Conservation (phyloP, 352 stramenopile species). For the Aphanomyces cochlioides region DNA sequence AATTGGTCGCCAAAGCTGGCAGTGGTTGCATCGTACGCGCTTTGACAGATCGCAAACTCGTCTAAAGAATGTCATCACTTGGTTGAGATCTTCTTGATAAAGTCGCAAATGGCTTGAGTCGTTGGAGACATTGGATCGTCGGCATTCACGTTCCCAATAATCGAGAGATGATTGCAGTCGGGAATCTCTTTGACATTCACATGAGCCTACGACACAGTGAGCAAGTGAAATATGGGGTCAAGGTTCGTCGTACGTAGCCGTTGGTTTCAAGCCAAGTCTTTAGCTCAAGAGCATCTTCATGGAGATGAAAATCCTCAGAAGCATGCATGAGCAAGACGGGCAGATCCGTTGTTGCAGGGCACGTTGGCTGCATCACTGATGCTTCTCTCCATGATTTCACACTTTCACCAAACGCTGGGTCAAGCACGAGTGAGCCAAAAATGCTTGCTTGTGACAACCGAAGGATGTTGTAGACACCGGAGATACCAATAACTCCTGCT, state of each 20-base stretch:
- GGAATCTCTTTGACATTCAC: slow-evolving; percentile 48
- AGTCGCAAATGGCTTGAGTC: slow-evolving; percentile 41
- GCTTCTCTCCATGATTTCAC: slow-evolving; percentile 68
- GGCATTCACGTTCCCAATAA: slow-evolving; percentile 15
- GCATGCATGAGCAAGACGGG: slow-evolving; percentile 63
- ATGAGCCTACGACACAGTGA: slow-evolving; percentile 31
- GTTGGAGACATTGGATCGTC: neutral
- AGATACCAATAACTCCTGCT: slow-evolving; percentile 63
- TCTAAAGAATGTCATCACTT: slow-evolving; percentile 40
- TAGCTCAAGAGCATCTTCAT: slow-evolving; percentile 62
- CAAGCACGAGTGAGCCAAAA: slow-evolving; percentile 61
- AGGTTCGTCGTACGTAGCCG: slow-evolving; percentile 45
- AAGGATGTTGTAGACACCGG: slow-evolving; percentile 83
- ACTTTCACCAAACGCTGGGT: slow-evolving; percentile 63
- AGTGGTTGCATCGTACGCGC: slow-evolving; percentile 83
- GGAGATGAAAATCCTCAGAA: slow-evolving; percentile 78
- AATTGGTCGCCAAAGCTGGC: slow-evolving; percentile 79
- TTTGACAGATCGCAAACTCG: slow-evolving; percentile 84
- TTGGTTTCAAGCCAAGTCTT: slow-evolving; percentile 50
- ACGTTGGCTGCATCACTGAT: slow-evolving; percentile 36
- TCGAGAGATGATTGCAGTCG: slow-evolving; percentile 66
- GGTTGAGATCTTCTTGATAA: slow-evolving; percentile 36
- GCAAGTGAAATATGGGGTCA: neutral
- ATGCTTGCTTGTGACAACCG: slow-evolving; percentile 66
- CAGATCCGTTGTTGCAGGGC: slow-evolving; percentile 38